Evolutionary conservation across 495 filamentous ascomycete genomes (phyloP).

Genomic region (Talaromyces adpressus): DNA sequence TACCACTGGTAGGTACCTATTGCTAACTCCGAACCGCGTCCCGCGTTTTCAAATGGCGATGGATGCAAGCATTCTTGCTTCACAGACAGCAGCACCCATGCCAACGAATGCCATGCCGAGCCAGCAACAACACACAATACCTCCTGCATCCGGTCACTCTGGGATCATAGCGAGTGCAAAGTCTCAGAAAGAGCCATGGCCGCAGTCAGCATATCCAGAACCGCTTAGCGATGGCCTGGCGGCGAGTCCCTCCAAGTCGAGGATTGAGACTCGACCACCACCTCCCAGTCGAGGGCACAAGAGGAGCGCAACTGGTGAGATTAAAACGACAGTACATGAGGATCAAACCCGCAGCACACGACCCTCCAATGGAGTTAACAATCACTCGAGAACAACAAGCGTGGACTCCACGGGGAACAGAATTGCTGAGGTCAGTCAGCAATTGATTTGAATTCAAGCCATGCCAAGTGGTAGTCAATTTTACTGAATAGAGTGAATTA

Average conservation of each 20-base stretch:
- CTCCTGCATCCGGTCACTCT: background rate
- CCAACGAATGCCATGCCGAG: background rate
- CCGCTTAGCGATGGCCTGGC: background rate
- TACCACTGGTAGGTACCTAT: background rate
- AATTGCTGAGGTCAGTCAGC: slow-evolving; percentile 70
- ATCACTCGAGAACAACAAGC: slow-evolving; percentile 65
- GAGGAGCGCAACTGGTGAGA: slow-evolving; percentile 57
- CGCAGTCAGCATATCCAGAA: background rate
- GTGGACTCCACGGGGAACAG: slow-evolving; percentile 52
- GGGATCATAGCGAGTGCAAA: background rate
- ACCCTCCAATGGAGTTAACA: background rate
- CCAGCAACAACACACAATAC: background rate
- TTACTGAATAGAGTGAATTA: slow-evolving; percentile 4
- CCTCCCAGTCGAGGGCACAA: slow-evolving; percentile 39
- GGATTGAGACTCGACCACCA: slow-evolving; percentile 10
- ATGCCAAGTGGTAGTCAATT: background rate
- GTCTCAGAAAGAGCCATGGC: background rate
- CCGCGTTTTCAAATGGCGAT: background rate
- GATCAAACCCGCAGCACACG: background rate
- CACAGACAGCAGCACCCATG: background rate
- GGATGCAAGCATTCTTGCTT: background rate
- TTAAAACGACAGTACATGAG: slow-evolving; percentile 38
- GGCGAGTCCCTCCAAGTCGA: slow-evolving; percentile 6
- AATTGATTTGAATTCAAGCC: background rate
- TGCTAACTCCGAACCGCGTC: background rate